phyloP scores from a whole-genome alignment of 306 rosid species.

The Styphnolobium japonicum region DNA sequence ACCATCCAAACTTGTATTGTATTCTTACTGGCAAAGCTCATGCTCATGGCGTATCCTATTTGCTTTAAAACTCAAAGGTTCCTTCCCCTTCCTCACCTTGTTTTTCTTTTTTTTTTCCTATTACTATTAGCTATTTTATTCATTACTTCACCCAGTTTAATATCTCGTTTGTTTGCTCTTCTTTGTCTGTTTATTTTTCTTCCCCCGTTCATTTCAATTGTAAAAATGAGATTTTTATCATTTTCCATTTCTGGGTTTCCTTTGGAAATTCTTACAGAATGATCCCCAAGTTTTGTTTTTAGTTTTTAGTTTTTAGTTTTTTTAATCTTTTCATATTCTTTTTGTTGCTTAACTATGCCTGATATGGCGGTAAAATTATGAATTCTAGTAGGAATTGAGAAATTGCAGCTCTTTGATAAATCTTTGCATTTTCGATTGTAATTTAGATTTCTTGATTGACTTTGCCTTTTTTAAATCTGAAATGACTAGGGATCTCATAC shows the following conservation, averaged over 20 bases:
- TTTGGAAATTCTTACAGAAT: not conserved
- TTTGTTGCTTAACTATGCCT: not conserved
- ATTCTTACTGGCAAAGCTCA: conserved; percentile 52
- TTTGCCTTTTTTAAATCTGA: not conserved
- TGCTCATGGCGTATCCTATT: conserved; percentile 58
- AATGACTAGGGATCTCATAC: conserved; percentile 37
- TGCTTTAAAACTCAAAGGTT: conserved; percentile 51
- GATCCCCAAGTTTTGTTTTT: not conserved
- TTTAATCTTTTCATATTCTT: too few species aligned
- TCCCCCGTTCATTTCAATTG: not conserved
- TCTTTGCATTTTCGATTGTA: not conserved
- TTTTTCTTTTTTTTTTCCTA: not conserved
- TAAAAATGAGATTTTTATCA: not conserved
- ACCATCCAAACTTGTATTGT: conserved; percentile 30
- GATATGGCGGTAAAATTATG: not conserved
- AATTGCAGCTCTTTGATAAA: not conserved
- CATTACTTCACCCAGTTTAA: too few species aligned
- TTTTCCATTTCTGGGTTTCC: not conserved
- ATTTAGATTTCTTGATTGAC: not conserved
- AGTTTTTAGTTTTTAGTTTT: too few species aligned
- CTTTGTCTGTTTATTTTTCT: not conserved
- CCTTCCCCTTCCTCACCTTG: not conserved
- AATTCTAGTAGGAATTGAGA: not conserved
- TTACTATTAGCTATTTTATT: too few species aligned
- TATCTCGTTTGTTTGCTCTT: too few species aligned